Conservation (phyloP, 2,329 filamentous ascomycete genomes). For the Knoxdaviesia capensis region DNA sequence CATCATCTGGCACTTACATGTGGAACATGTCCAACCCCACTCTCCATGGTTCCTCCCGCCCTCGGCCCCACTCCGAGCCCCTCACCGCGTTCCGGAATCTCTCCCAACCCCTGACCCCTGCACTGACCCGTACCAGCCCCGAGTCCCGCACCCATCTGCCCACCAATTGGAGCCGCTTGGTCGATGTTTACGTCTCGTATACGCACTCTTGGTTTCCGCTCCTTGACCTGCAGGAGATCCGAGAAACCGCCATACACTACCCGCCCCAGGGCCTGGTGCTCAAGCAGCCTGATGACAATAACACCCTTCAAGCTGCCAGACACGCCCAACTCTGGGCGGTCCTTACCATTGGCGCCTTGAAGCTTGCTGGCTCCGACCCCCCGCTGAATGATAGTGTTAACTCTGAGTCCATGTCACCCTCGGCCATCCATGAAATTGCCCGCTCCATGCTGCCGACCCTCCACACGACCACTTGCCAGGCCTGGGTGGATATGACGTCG, state of each 20-base stretch:
- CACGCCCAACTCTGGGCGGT: conserved; percentile 41
- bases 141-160: conserved; percentile 18
- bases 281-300: conserved; percentile 9
- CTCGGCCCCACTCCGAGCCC: background rate
- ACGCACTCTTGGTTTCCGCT: conserved; percentile 63
- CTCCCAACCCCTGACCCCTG: background rate
- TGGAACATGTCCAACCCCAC: background rate
- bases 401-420: too few species aligned
- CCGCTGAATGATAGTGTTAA: conserved; percentile 6
- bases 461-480: too few species aligned
- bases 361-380: conserved; percentile 16
- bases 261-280: conserved; percentile 13
- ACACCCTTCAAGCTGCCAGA: conserved; percentile 11
- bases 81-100: too few species aligned
- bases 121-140: background rate
- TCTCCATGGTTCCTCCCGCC: background rate
- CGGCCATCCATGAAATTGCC: too few species aligned
- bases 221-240: conserved; percentile 42
- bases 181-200: conserved; percentile 57
- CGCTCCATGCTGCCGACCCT: too few species aligned
- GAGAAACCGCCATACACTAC: conserved; percentile 25
- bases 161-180: conserved; percentile 33
- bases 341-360: conserved; percentile 34
- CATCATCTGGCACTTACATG: background rate
- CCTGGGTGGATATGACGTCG: conserved; percentile 9